phyloP scores from a whole-genome alignment of 805 yeast genomes.

The Phaffomyces opuntiae region DNA sequence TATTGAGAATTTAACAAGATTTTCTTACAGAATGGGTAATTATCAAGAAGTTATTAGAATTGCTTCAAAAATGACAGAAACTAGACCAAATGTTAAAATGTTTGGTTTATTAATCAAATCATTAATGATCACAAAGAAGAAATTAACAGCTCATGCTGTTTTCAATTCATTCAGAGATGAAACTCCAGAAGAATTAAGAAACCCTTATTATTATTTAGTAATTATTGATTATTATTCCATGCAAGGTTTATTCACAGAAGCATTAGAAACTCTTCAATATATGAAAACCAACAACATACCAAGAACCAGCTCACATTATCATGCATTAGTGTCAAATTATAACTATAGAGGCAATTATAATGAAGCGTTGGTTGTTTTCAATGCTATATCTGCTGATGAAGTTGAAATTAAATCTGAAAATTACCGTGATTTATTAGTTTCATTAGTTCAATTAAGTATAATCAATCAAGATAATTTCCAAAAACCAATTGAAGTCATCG shows the following conservation, averaged over 20 bases:
- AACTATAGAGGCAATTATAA: constrained; percentile 21
- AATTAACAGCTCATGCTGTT: constrained; percentile 9
- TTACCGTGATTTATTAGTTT: constrained; percentile 24
- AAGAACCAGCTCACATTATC: constrained; percentile 23
- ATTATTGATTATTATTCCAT: constrained; percentile 4
- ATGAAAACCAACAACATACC: constrained; percentile 19
- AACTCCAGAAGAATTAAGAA: background rate
- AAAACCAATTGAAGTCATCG: constrained; percentile 24
- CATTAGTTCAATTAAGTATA: constrained; percentile 25
- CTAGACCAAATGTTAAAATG: constrained; percentile 6
- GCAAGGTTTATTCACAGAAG: constrained; percentile 21
- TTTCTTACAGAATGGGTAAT: constrained; percentile 8
- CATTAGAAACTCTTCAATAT: constrained; percentile 23
- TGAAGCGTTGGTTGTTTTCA: constrained; percentile 23
- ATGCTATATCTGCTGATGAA: constrained; percentile 20
- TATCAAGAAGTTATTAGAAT: constrained; percentile 9
- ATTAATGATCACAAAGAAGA: constrained; percentile 5
- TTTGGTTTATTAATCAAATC: constrained; percentile 13
- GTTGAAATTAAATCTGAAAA: constrained; percentile 22
- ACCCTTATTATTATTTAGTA: background rate
- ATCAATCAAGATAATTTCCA: constrained; percentile 22
- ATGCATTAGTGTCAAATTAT: constrained; percentile 25
- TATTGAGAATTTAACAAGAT: constrained; percentile 10
- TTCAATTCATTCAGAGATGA: background rate
- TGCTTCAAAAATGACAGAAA: background rate